These are phyloP conservation scores for Saussurea involucrata DNA, from an alignment of 129 eudicot genomes.

Conservation along the genomic window DNA sequence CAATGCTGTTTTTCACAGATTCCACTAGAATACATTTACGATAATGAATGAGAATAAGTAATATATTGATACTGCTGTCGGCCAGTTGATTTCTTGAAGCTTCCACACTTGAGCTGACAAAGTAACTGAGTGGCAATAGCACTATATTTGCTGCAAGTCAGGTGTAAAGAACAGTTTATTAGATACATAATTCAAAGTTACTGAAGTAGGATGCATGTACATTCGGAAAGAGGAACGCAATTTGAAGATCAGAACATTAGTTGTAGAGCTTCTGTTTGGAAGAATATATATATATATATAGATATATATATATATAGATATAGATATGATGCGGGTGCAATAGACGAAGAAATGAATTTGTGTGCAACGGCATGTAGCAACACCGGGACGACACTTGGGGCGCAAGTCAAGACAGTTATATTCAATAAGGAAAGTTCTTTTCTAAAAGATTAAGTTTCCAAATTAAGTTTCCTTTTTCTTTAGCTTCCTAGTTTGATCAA, in stretches of 20 bases:
- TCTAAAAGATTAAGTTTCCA: too few relatives aligned
- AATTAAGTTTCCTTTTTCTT: too few relatives aligned
- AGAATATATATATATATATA: neutral
- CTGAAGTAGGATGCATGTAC: neutral
- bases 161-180: slow-evolving; percentile 1
- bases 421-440: too few relatives aligned
- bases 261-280: neutral
- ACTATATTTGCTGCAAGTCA: slow-evolving; percentile 79
- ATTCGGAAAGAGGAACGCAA: neutral
- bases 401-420: too few relatives aligned
- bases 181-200: slow-evolving; percentile 37
- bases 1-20: slow-evolving; percentile 40
- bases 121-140: slow-evolving; percentile 66
- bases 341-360: too few relatives aligned
- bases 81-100: slow-evolving; percentile 74
- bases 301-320: too few relatives aligned
- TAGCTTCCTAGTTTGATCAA: too few relatives aligned
- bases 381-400: too few relatives aligned
- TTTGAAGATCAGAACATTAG: slow-evolving; percentile 5
- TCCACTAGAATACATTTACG: slow-evolving; percentile 67
- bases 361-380: too few relatives aligned
- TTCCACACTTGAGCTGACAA: slow-evolving; percentile 55
- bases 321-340: too few relatives aligned
- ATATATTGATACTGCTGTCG: slow-evolving; percentile 70
- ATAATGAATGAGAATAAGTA: slow-evolving; percentile 74